These are phyloP conservation scores for Datura wrightii DNA, from an alignment of 257 asterid species.

Conservation along the genomic window DNA sequence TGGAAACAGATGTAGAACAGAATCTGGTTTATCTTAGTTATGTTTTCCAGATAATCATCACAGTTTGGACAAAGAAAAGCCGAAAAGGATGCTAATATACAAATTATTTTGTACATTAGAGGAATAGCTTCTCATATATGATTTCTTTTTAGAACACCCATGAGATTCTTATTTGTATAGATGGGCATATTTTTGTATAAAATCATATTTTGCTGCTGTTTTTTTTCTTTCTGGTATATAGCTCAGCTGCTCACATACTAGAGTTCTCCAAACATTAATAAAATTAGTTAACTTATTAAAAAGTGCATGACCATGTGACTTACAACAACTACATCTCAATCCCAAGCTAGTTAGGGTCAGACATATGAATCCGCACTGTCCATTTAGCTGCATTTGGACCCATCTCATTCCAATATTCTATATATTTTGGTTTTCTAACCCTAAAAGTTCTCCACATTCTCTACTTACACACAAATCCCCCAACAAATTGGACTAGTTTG, in stretches of 20 bases:
- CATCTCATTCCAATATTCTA: constrained; percentile 4
- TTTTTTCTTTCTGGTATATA: not conserved
- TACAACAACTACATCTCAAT: constrained; percentile 4
- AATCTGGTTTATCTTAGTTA: not conserved
- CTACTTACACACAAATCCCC: not conserved
- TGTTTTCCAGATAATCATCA: not conserved
- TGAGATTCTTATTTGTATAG: not conserved
- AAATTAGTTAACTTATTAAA: not conserved
- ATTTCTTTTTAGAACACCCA: not conserved
- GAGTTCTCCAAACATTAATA: not conserved
- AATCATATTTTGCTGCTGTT: not conserved
- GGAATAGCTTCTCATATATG: not conserved
- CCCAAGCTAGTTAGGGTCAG: not conserved
- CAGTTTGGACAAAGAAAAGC: constrained; percentile 1
- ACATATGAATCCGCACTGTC: not conserved
- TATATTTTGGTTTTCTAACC: not conserved
- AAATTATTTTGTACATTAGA: not conserved
- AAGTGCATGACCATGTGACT: constrained; percentile 6
- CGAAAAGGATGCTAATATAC: not conserved
- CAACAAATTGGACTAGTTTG: not conserved
- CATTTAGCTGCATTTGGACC: constrained; percentile 16
- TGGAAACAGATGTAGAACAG: constrained; percentile 15
- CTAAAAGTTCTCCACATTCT: not conserved
- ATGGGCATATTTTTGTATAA: not conserved
- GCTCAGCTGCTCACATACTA: not conserved